These are phyloP conservation scores for Triticum dicoccoides DNA, from an alignment of 176 grass and related monocot genomes.

Conservation along the genomic window DNA sequence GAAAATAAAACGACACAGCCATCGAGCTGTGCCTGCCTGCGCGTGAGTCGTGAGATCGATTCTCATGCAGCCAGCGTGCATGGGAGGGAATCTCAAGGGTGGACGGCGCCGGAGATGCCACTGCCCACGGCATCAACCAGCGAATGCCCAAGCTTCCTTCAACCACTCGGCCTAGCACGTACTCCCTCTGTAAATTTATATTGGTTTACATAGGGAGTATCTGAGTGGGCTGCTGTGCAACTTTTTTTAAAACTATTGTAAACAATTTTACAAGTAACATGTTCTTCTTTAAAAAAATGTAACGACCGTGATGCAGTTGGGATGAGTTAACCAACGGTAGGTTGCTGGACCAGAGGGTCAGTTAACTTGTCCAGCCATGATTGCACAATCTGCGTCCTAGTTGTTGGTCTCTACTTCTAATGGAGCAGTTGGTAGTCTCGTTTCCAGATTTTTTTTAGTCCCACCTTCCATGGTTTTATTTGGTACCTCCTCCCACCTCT, in stretches of 20 bases:
- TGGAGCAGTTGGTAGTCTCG: too few relatives aligned
- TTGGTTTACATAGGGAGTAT: too few relatives aligned
- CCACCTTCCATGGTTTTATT: too few relatives aligned
- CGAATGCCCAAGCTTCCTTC: not conserved
- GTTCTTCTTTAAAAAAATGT: too few relatives aligned
- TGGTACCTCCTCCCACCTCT: too few relatives aligned
- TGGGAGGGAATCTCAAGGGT: constrained; percentile 17
- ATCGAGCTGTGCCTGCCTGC: not conserved
- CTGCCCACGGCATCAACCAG: not conserved
- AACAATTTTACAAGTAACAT: too few relatives aligned
- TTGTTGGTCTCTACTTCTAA: not conserved
- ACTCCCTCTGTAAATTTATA: too few relatives aligned
- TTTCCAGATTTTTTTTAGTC: too few relatives aligned
- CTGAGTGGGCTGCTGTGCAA: too few relatives aligned
- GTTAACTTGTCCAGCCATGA: not conserved
- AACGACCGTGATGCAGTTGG: not conserved
- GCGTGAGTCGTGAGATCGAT: constrained; percentile 18
- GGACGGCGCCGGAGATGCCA: constrained; percentile 41
- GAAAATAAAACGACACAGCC: not conserved
- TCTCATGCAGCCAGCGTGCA: not conserved
- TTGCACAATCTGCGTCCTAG: constrained; percentile 19
- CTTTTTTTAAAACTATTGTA: too few relatives aligned
- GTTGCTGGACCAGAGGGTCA: not conserved
- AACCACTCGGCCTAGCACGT: not conserved
- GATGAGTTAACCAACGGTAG: not conserved